A percentile compares a stretch with the other conserved stretches of the same genome.
Evolutionary conservation across 768 basidiomycete genomes (phyloP).

Genomic region (Tricholoma terreum): DNA sequence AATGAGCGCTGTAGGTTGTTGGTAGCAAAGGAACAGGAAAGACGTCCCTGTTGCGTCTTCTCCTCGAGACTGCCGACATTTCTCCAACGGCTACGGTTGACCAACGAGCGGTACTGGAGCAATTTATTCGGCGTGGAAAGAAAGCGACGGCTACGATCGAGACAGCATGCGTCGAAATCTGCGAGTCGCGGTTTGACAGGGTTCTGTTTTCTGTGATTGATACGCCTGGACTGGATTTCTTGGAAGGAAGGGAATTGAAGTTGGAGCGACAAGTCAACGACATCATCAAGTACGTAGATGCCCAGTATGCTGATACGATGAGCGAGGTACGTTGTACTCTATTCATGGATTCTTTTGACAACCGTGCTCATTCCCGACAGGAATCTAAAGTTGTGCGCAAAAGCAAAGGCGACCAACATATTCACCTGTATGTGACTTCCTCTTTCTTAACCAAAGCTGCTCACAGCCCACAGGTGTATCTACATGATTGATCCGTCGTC

Average conservation of each 20-base stretch:
- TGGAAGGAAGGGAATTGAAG: constrained; percentile 67
- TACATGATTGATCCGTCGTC: constrained; percentile 82
- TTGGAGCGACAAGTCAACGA: constrained; percentile 75
- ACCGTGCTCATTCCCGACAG: constrained; percentile 33
- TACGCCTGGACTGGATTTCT: constrained; percentile 81
- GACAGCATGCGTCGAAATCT: constrained; percentile 74
- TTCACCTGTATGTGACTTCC: constrained; percentile 66
- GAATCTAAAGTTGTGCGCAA: constrained; percentile 87
- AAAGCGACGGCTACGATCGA: constrained; percentile 63
- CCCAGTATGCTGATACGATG: constrained; percentile 83
- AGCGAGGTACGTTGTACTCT: constrained; percentile 56
- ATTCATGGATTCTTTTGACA: neutral
- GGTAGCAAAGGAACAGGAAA: constrained; percentile 83
- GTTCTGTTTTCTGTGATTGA: constrained; percentile 79
- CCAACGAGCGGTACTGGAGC: constrained; percentile 62
- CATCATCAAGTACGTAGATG: constrained; percentile 76
- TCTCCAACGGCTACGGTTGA: constrained; percentile 75
- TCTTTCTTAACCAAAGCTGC: constrained; percentile 6
- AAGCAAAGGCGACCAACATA: constrained; percentile 86
- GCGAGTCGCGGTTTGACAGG: constrained; percentile 79
- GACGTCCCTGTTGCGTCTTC: constrained; percentile 74
- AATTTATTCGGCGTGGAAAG: constrained; percentile 58
- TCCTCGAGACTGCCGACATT: constrained; percentile 82
- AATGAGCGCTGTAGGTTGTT: constrained; percentile 51
- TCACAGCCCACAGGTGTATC: constrained; percentile 55